These are phyloP conservation scores for Acer campestre DNA, from an alignment of 345 rosid genomes.

Conservation along the genomic window DNA sequence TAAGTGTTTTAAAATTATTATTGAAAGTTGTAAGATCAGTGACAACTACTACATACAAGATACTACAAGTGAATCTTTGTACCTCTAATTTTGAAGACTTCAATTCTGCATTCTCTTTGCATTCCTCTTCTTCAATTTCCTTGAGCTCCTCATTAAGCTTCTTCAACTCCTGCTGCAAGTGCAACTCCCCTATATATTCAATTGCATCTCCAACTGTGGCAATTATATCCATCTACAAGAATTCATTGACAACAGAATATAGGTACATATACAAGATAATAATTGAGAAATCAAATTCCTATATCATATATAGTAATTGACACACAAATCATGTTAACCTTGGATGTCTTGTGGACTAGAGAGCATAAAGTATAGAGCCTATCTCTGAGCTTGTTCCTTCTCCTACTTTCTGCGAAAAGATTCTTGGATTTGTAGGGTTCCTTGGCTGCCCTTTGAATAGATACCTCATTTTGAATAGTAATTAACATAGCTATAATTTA, in stretches of 20 bases:
- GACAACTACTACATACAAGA: neutral
- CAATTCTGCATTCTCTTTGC: constrained; percentile 2
- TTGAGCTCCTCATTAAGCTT: constrained; percentile 61
- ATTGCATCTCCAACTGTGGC: constrained; percentile 73
- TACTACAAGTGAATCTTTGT: constrained; percentile 5
- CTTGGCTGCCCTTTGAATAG: constrained; percentile 32
- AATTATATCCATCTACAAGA: constrained; percentile 66
- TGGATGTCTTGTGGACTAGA: constrained; percentile 76
- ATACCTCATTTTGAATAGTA: constrained; percentile 23
- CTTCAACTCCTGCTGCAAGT: constrained; percentile 44
- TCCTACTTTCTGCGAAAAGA: constrained; percentile 74
- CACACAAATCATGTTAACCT: constrained; percentile 46
- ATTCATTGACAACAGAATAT: constrained; percentile 17
- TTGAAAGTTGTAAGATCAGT: neutral
- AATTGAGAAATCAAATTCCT: constrained; percentile 4
- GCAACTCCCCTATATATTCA: constrained; percentile 56
- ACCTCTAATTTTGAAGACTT: constrained; percentile 34
- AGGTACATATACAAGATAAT: neutral
- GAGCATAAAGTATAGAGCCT: constrained; percentile 60
- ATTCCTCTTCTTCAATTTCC: constrained; percentile 48
- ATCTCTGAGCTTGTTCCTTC: constrained; percentile 66
- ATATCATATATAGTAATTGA: neutral
- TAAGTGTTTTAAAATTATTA: neutral
- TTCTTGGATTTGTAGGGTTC: constrained; percentile 57
- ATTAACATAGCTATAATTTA: constrained; percentile 16